Base-by-base conservation (phyloP, 2,329 filamentous ascomycete genomes). In the Aspergillus texensis region DNA sequence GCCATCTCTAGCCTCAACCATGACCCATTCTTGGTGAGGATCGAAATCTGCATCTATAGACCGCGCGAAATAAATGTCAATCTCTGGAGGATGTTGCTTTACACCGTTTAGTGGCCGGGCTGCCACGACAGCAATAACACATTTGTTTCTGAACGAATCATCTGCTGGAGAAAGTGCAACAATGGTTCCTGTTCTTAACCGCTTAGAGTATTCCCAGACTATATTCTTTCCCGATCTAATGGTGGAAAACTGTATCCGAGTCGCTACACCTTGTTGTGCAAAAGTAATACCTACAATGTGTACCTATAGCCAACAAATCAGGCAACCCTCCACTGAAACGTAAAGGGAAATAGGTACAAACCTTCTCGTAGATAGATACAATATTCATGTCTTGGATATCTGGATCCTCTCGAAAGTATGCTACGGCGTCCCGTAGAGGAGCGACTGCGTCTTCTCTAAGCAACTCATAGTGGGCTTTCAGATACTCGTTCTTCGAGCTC, bases 31-130 rank as follows among this genome's bases (percentile, higher is more conserved):
- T 39, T 85, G 76, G 19, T 85, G 83, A 0, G 92, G 88, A 70
- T 97, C 90, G 56, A 96, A 81, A 24, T 86, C 81, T 0, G 88
- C 80, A 28, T 93, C 86, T 3, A 86, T 79, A 0, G 82, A 71
- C 9, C 84, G 77, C 0, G 86, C 85, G 80, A 93, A 94, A 71
- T 90, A 89, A 0, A 97, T 80, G 67, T 97, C 92, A 19, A 97
- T 84, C 39, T 89, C 85, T 0, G 91, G 90, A 0, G 91, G 89
- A 50, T 87, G 85, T 36, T 86, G 82, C 45, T 90, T 84, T 0
- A 96, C 78, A 0, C 86, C 86, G 1, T 81, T 77, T 4, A 92
- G 74, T 0, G 88, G 87, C 14, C 92, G 84, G 19, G 91, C 91
- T 6, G 91, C 91, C 26, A 97, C 85, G 2, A 88, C 82, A 0